Percentiles rank a stretch among this genome's conserved stretches.
Conservation (phyloP, 805 yeast species). For the Teunomyces funiuensis region DNA sequence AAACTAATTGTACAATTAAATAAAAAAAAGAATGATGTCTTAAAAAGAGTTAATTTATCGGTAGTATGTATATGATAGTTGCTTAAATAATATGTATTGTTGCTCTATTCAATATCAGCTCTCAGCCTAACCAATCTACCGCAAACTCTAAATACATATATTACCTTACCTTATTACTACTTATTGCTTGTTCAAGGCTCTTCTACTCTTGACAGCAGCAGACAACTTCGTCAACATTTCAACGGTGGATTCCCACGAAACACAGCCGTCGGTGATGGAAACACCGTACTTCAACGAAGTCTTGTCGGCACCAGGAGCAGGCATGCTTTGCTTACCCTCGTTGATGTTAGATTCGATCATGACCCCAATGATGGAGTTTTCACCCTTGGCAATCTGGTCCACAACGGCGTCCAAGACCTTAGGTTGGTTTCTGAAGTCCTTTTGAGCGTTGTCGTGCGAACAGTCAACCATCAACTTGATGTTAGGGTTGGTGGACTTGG, state of each 20-base stretch:
- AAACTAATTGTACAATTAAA: no score
- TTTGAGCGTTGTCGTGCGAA: constrained; percentile 95
- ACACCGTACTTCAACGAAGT: constrained; percentile 84
- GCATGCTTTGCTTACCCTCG: constrained; percentile 88
- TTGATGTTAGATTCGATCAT: constrained; percentile 93
- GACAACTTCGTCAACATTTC: constrained; percentile 77
- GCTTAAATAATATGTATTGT: no score
- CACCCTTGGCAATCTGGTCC: constrained; percentile 79
- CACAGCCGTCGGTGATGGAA: constrained; percentile 96
- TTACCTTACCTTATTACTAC: no score
- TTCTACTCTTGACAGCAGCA: constrained; percentile 79
- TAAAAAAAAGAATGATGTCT: no score
- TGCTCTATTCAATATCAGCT: no score
- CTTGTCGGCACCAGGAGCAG: constrained; percentile 50
- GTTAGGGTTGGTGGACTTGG: constrained; percentile 45
- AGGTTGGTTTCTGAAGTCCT: constrained; percentile 95
- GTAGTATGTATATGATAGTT: no score
- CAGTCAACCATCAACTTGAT: constrained; percentile 89
- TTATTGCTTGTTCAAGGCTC: constrained; percentile 35
- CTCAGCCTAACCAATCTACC: background rate
- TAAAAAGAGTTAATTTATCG: no score
- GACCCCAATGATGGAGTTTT: constrained; percentile 78
- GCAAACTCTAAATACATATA: background rate
- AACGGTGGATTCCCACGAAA: constrained; percentile 86
- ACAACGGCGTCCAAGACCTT: constrained; percentile 82